Evolutionary conservation across 2,329 filamentous ascomycete genomes (phyloP).

Genomic region (Berkeleyomyces rouxiae): DNA sequence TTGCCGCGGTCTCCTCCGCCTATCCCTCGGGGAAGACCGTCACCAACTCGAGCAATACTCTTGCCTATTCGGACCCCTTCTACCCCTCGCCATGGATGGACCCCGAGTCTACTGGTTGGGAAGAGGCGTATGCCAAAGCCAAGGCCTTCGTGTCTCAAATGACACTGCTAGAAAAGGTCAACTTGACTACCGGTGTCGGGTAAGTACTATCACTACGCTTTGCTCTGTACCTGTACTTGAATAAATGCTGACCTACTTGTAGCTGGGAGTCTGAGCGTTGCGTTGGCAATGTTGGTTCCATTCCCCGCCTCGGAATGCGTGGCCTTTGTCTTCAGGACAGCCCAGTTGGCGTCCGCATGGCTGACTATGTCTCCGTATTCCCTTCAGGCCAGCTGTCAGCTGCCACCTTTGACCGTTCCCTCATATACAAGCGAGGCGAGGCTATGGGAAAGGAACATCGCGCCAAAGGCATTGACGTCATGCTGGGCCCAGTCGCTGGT

Average conservation of each 20-base stretch:
- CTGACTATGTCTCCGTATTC: slow-evolving; percentile 71
- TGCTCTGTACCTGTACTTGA: not conserved
- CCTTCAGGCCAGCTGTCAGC: slow-evolving; percentile 62
- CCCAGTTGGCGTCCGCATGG: slow-evolving; percentile 60
- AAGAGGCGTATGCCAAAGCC: slow-evolving; percentile 58
- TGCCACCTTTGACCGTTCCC: slow-evolving; percentile 61
- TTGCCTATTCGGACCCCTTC: slow-evolving; percentile 37
- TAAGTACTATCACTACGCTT: slow-evolving; percentile 26
- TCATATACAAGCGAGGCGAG: slow-evolving; percentile 39
- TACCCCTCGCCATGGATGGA: slow-evolving; percentile 85
- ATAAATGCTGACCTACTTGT: not conserved
- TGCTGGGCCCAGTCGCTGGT: slow-evolving; percentile 36
- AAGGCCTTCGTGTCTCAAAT: slow-evolving; percentile 65
- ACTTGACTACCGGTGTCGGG: slow-evolving; percentile 81
- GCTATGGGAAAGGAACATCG: slow-evolving; percentile 45
- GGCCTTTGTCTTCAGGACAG: slow-evolving; percentile 77
- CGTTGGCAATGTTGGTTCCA: slow-evolving; percentile 57
- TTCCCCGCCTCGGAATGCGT: slow-evolving; percentile 53
- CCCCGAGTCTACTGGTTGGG: slow-evolving; percentile 55
- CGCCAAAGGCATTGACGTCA: slow-evolving; percentile 60
- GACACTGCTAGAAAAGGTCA: slow-evolving; percentile 80
- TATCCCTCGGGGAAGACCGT: not conserved
- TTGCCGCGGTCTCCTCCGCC: slow-evolving; percentile 9
- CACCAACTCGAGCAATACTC: slow-evolving; percentile 7
- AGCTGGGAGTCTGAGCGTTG: slow-evolving; percentile 46